These are phyloP conservation scores for Linum trigynum DNA, from an alignment of 345 rosid genomes.

Conservation along the genomic window DNA sequence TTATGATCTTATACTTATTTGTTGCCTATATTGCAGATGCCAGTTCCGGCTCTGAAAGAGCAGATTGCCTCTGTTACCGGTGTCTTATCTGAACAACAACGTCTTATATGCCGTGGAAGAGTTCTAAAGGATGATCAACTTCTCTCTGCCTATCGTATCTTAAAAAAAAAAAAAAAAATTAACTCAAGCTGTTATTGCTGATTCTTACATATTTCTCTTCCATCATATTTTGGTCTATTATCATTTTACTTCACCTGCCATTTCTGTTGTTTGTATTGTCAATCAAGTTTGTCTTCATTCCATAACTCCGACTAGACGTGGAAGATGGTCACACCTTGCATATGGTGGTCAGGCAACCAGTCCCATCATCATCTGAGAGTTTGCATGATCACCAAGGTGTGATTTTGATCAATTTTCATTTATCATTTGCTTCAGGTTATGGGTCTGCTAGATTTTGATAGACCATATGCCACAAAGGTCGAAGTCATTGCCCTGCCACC, in stretches of 20 bases:
- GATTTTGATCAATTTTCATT: conserved; percentile 2
- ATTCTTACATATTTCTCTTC: background rate
- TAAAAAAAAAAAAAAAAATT: background rate
- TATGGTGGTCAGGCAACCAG: conserved; percentile 68
- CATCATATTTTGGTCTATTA: no score
- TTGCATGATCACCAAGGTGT: conserved; percentile 40
- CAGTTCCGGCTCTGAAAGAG: conserved; percentile 72
- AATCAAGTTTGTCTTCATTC: background rate
- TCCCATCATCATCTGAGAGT: conserved; percentile 40
- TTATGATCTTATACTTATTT: background rate
- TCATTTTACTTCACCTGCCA: background rate
- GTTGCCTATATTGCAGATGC: conserved; percentile 34
- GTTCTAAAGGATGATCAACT: conserved; percentile 71
- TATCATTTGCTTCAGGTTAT: background rate
- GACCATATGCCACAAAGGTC: background rate
- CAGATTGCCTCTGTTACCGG: conserved; percentile 74
- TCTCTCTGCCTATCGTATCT: conserved; percentile 86
- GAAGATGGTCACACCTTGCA: conserved; percentile 87
- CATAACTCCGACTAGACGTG: conserved; percentile 50
- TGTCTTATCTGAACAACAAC: conserved; percentile 61
- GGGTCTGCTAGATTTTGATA: conserved; percentile 3
- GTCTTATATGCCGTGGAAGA: conserved; percentile 75
- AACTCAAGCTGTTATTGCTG: background rate
- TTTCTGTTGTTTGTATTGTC: background rate
- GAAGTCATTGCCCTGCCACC: background rate